Evolutionary conservation across 495 filamentous ascomycete species (phyloP), one percentile per base, ranked within the genome.

Genomic region (Trichoderma orchidacearum): DNA sequence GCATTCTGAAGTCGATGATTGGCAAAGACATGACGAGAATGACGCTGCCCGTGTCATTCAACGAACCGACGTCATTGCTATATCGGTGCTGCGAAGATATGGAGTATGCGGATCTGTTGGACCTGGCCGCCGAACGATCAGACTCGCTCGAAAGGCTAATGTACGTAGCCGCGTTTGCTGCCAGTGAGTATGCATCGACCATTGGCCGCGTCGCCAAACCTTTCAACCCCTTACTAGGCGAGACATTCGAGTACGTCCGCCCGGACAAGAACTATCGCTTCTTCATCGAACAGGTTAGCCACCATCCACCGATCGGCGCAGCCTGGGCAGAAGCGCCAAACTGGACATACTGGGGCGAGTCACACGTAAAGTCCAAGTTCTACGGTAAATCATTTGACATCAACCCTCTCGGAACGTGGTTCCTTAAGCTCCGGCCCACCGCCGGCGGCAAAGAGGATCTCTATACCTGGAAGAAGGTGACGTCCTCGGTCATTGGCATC

Each of bases 1-100:
- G 86, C 57, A 96, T 98, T 59, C 71, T 98, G 51, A 97, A 97
- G 75, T 98, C 93, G 36, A 98, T 98, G 93, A 95, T 98, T 63
- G 93, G 93, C 56, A 98, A 97, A 68, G 93, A 98, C 66, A 97
- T 98, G 93, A 98, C 93, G 18, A 96, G 90, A 73, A 97, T 98
- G 93, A 98, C 93, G 2, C 77, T 98, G 4, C 93, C 93, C 0
- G 93, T 98, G 5, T 96, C 93, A 11, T 98, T 98, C 75, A 98
- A 98, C 68, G 93, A 98, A 70, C 94, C 94, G 12, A 98, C 93
- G 11, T 97, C 93, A 17, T 73, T 98, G n/a, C 80, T 98, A 21
- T 90, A 97, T 64, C 87, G 93, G 64, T 90, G 95, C 29, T 88
- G 89, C 2, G 93, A 98, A 72, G 93, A 98, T 64, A 86, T 98